Percentiles rank a stretch among this genome's conserved stretches.
These are phyloP conservation scores for Croton setiger DNA, from an alignment of 441 rosid species.

Conservation along the genomic window DNA sequence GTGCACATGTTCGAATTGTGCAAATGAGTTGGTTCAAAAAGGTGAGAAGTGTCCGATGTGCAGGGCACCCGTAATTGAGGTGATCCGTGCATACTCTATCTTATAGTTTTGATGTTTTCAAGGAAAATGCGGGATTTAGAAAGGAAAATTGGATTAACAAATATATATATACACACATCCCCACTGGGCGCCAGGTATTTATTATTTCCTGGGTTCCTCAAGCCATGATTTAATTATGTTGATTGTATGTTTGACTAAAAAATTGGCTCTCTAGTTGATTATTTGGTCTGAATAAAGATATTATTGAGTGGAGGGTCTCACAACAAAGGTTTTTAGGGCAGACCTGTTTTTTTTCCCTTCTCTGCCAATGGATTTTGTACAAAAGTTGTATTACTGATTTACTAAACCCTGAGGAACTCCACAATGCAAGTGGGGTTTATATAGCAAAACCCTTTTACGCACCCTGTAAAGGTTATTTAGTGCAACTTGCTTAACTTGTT, in stretches of 20 bases:
- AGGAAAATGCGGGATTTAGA: neutral
- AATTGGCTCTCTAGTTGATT: conserved; percentile 19
- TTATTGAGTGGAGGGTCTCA: conserved; percentile 17
- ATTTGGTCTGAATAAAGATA: conserved; percentile 25
- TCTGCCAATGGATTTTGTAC: neutral
- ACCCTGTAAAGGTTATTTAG: conserved; percentile 9
- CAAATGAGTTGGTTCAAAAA: conserved; percentile 59
- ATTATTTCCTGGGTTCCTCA: conserved; percentile 19
- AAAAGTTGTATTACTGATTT: neutral
- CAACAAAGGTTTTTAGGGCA: neutral
- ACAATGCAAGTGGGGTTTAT: neutral
- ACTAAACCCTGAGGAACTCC: neutral
- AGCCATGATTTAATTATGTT: conserved; percentile 12
- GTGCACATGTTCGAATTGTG: conserved; percentile 88
- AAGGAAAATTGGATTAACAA: conserved; percentile 18
- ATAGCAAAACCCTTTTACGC: neutral
- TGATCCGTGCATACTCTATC: conserved; percentile 76
- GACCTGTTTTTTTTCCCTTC: neutral
- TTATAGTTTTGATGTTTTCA: conserved; percentile 28
- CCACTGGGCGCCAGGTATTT: conserved; percentile 20
- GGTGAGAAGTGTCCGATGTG: conserved; percentile 98
- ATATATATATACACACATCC: no score
- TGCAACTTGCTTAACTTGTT: neutral
- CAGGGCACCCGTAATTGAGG: conserved; percentile 79
- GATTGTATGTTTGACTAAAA: conserved; percentile 34